Percentiles rank a stretch among this genome's conserved stretches.
Evolutionary conservation across 495 filamentous ascomycete species (phyloP).

Genomic region (Darksidea phi): DNA sequence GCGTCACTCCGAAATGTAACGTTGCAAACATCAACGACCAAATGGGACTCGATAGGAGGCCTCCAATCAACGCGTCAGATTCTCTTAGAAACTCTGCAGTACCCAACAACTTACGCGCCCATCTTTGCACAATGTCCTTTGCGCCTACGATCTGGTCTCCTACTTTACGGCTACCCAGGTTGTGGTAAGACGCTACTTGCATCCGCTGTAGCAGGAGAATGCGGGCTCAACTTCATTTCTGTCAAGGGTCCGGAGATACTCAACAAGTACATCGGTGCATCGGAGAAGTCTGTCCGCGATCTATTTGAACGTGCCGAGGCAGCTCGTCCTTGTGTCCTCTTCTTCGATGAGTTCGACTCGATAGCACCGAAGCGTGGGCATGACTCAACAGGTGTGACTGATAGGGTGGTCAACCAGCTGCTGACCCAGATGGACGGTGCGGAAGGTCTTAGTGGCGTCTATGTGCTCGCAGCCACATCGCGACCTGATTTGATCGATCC

Average conservation of each 20-base stretch:
- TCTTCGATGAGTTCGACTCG: conserved; percentile 98
- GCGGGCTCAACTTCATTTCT: conserved; percentile 94
- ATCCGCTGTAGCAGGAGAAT: conserved; percentile 90
- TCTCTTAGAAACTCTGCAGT: conserved; percentile 90
- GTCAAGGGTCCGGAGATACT: conserved; percentile 97
- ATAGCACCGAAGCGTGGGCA: conserved; percentile 97
- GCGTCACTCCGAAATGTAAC: conserved; percentile 92
- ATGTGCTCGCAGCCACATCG: conserved; percentile 89
- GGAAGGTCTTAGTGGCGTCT: conserved; percentile 89
- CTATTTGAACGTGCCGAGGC: conserved; percentile 89
- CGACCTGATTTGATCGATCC: conserved; percentile 94
- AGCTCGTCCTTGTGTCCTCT: conserved; percentile 85
- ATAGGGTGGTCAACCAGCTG: conserved; percentile 97
- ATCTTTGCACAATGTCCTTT: conserved; percentile 96
- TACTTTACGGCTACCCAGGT: conserved; percentile 92
- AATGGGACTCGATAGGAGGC: conserved; percentile 88
- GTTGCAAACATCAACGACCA: conserved; percentile 82
- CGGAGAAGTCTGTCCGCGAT: conserved; percentile 91
- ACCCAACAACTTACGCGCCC: conserved; percentile 95
- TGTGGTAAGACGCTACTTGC: conserved; percentile 95
- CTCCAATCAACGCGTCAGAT: conserved; percentile 79
- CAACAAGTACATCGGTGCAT: conserved; percentile 97
- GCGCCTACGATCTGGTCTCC: conserved; percentile 82
- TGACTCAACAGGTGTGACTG: conserved; percentile 93
- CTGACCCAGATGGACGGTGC: conserved; percentile 99